A percentile compares a stretch with the other conserved stretches of the same genome.
phyloP scores from a whole-genome alignment of 2,329 filamentous ascomycete genomes.

The Ophiocordyceps camponoti-rufipedis region DNA sequence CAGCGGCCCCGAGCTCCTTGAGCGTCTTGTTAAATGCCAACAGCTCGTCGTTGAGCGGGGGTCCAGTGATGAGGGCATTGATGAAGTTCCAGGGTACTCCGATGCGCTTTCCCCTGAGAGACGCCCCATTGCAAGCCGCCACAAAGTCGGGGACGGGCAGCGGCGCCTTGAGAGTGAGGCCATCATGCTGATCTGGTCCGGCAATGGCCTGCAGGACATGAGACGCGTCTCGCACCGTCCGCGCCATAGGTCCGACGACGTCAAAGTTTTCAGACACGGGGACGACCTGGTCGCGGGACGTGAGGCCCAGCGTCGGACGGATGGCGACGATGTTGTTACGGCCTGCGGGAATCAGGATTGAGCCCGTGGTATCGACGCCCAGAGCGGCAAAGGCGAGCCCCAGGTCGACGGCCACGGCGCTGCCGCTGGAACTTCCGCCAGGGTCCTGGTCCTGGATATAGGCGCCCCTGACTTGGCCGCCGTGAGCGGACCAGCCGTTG shows the following conservation, averaged over 20 bases:
- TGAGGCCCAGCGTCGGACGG: background rate
- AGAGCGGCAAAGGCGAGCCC: conserved; percentile 40
- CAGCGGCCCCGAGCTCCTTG: background rate
- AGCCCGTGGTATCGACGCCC: conserved; percentile 38
- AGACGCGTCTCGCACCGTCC: conserved; percentile 43
- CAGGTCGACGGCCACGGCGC: conserved; percentile 37
- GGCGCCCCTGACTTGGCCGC: conserved; percentile 40
- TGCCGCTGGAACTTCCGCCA: conserved; percentile 40
- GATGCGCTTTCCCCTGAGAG: conserved; percentile 37
- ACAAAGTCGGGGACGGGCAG: conserved; percentile 41
- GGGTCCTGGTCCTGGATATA: conserved; percentile 45
- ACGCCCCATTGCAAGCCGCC: conserved; percentile 32
- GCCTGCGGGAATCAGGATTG: conserved; percentile 14
- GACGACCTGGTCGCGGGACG: conserved; percentile 12
- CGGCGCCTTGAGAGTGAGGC: conserved; percentile 31
- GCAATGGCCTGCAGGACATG: conserved; percentile 42
- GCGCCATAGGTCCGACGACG: conserved; percentile 41
- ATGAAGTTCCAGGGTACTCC: conserved; percentile 38
- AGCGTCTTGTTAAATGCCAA: background rate
- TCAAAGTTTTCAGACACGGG: conserved; percentile 45
- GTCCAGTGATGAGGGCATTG: background rate
- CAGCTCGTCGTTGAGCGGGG: background rate
- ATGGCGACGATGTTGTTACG: conserved; percentile 6
- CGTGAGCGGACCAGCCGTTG: conserved; percentile 41
- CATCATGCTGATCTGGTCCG: conserved; percentile 39